Percentiles rank a stretch among this genome's conserved stretches.
Conservation (phyloP, 192 early-diverging fungal genomes). For the Spizellomyces punctatus region DNA sequence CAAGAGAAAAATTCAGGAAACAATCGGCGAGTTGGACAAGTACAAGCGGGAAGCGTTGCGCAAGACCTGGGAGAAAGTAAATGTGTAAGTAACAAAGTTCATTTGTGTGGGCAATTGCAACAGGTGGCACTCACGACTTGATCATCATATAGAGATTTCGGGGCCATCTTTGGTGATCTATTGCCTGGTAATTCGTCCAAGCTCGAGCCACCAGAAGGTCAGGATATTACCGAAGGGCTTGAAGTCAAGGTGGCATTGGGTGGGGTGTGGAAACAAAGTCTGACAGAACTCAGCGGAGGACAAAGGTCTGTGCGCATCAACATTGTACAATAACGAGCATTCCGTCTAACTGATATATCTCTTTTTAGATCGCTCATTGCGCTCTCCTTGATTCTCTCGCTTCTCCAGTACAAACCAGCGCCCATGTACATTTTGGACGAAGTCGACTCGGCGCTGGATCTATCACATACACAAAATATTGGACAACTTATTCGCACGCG, state of each 20-base stretch:
- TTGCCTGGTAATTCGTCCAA: slow-evolving; percentile 89
- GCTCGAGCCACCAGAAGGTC: slow-evolving; percentile 82
- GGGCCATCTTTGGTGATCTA: slow-evolving; percentile 92
- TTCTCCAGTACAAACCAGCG: slow-evolving; percentile 98
- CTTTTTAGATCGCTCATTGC: slow-evolving; percentile 84
- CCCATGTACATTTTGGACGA: slow-evolving; percentile 99
- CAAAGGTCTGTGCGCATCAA: slow-evolving; percentile 64
- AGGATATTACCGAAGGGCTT: slow-evolving; percentile 78
- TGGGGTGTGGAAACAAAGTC: slow-evolving; percentile 94
- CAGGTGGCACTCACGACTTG: slow-evolving; percentile 5
- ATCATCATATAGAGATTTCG: slow-evolving; percentile 78
- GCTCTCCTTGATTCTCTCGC: slow-evolving; percentile 90
- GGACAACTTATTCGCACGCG: slow-evolving; percentile 88
- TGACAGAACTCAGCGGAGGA: slow-evolving; percentile 96
- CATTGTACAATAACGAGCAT: neutral
- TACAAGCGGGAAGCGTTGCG: slow-evolving; percentile 89
- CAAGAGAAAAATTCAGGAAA: slow-evolving; percentile 95
- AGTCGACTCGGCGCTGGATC: slow-evolving; percentile 96
- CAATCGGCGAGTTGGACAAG: slow-evolving; percentile 83
- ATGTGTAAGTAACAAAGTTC: slow-evolving; percentile 54
- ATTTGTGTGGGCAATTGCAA: neutral
- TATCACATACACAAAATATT: slow-evolving; percentile 98
- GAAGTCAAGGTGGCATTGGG: slow-evolving; percentile 95
- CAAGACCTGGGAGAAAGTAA: slow-evolving; percentile 90
- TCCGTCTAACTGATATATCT: neutral